Conservation (phyloP, 73 alveolate species). For the Uronychia setigera region DNA sequence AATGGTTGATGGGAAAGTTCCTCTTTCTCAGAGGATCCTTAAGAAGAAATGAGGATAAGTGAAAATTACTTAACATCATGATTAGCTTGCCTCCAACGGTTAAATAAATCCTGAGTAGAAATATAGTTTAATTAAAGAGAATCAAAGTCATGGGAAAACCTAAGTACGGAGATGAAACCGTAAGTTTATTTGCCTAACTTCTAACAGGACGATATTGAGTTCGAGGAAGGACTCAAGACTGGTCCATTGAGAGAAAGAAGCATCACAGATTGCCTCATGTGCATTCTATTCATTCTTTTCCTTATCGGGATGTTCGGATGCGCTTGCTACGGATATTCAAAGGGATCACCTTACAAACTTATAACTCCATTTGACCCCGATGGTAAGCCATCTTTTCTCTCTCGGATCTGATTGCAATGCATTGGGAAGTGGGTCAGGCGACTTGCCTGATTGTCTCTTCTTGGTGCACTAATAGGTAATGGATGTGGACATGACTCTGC, state of each 20-base stretch:
- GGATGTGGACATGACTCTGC: constrained; percentile 3
- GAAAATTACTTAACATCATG: too few relatives aligned
- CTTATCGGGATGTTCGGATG: constrained; percentile 79
- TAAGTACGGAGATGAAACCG: not conserved
- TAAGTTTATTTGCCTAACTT: not conserved
- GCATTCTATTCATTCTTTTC: constrained; percentile 83
- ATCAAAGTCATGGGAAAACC: not conserved
- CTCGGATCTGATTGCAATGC: too few relatives aligned
- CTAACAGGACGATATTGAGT: constrained; percentile 16
- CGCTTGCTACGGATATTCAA: constrained; percentile 79
- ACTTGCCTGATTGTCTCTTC: not conserved
- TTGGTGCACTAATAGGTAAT: not conserved
- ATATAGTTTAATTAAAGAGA: not conserved
- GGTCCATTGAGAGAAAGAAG: constrained; percentile 93
- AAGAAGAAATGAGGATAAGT: not conserved
- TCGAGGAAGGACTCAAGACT: constrained; percentile 44
- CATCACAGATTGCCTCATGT: constrained; percentile 93
- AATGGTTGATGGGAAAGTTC: too few relatives aligned
- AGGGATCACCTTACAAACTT: constrained; percentile 87
- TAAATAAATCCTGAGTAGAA: not conserved
- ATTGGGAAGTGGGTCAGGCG: not conserved
- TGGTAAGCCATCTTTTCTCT: too few relatives aligned
- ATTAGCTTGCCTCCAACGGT: too few relatives aligned
- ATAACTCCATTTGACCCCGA: constrained; percentile 48
- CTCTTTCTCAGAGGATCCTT: too few relatives aligned